Evolutionary conservation across 768 basidiomycete genomes (phyloP).

Genomic region (Crepidotus variabilis): DNA sequence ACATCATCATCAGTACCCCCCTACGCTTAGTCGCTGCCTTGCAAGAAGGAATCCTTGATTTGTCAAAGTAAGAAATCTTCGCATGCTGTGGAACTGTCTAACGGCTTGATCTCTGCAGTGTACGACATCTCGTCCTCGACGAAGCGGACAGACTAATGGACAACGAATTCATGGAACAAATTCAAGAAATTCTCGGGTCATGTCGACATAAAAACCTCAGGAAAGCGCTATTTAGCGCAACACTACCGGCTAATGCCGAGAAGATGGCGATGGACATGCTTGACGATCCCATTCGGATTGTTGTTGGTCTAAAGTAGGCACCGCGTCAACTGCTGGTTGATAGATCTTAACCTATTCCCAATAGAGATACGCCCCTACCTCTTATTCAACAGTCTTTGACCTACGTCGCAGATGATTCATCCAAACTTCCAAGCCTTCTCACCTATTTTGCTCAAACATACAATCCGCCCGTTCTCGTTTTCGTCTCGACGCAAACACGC

Average conservation of each 20-base stretch:
- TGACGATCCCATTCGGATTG: conserved; percentile 81
- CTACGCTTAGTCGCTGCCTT: conserved; percentile 82
- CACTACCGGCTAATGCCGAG: conserved; percentile 85
- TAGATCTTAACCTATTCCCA: conserved; percentile 1
- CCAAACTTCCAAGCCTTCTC: conserved; percentile 89
- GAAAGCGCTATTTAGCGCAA: conserved; percentile 93
- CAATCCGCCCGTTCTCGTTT: conserved; percentile 88
- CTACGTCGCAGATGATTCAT: conserved; percentile 90
- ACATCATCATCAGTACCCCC: conserved; percentile 91
- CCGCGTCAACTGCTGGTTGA: background rate
- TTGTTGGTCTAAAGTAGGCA: conserved; percentile 93
- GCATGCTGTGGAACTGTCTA: background rate
- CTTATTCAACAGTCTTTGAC: conserved; percentile 86
- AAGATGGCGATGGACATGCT: conserved; percentile 85
- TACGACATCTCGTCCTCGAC: conserved; percentile 82
- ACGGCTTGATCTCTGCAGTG: conserved; percentile 40
- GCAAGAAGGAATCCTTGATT: conserved; percentile 58
- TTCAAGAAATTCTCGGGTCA: conserved; percentile 80
- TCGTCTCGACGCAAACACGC: conserved; percentile 87
- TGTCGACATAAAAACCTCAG: conserved; percentile 69
- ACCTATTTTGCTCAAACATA: conserved; percentile 78
- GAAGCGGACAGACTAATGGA: conserved; percentile 93
- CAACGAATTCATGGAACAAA: conserved; percentile 81
- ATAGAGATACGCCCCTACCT: conserved; percentile 89
- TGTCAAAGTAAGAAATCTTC: conserved; percentile 60